Evolutionary conservation across 2,329 filamentous ascomycete genomes (phyloP), one percentile per base, ranked within the genome.

Genomic region (Paecilomyces sp.): DNA sequence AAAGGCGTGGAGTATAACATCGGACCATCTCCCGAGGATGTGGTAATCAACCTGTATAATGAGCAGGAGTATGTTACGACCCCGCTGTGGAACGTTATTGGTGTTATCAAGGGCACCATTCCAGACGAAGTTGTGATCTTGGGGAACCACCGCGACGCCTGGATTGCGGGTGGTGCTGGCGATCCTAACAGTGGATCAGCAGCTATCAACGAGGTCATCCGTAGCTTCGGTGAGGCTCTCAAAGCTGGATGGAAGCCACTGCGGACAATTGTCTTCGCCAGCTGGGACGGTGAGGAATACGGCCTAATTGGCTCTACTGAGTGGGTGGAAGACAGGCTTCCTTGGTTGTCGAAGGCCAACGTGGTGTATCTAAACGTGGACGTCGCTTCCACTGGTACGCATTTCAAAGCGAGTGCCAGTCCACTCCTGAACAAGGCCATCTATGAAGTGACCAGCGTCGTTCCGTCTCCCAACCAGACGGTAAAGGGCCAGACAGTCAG

Each of bases 61-160:
- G 80, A 91, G 68, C 91, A 95, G 75, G 85, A 91, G 54, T 94
- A 96, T 69, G 85, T 86, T 13, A 93, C 84, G 0, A 94, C 89
- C 0, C 89, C 90, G 3, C 79, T 93, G 57, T 96, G 92, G 92
- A 89, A 99, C 70, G 90, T 94, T 2, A 93, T 97, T 64, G 93
- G 93, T 53, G 81, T 94, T 54, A 90, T 99, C 72, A 96, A 96
- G 67, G 94, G 93, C 9, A 89, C 88, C 0, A 85, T 94, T 36
- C 80, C 86, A 0, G 87, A 96, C 67, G 92, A 97, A 69, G 91
- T 96, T 0, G 81, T 99, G 54, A 83, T 99, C 3, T 78, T 97
- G 33, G 92, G 92, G n/a, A 96, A 96, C 69, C 92, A 96, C 70
- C 86, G 92, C 34, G 92, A 96, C 74, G 90, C 92, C 0, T 95